Evolutionary conservation across 139 green algal genomes (phyloP), one percentile per base, ranked within the genome.

Genomic region (Chloropicon primus): DNA sequence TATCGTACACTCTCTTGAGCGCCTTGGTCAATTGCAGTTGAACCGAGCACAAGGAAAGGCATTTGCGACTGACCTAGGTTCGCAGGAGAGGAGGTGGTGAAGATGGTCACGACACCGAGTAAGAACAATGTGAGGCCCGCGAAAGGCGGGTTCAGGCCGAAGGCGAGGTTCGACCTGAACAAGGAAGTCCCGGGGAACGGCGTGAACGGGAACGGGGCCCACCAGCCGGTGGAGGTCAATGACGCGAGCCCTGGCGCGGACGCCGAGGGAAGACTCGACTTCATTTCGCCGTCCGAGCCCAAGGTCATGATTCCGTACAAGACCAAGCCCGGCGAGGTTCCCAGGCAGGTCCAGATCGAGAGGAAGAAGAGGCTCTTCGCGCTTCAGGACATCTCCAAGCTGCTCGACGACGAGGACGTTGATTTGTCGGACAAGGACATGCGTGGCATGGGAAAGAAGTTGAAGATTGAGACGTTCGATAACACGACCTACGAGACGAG

Each of bases 301-400:
- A 74, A 25, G 71, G 23, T 26, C 71, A 26, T 25, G 23, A 74
- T 74, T 5, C 71, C 71, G 23, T 25, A 25, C 71, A 74, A 82
- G 24, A 88, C 85, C 0, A 79, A 75, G 23, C 79, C 86, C 22
- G 86, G 88, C 21, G 81, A 87, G 41, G 87, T 84, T 0, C 89
- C 89, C 0, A 80, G 89, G 17, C 80, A 85, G 21, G 89, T 93
- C n/a, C 75, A 89, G 29, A 91, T 91, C 23, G 86, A 93, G 53
- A 92, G 89, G 78, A 90, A 90, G 82, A 87, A 85, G 75, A 78
- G 85, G 2, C 62, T 89, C 77, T 94, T 85, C 77, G 86, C 84
- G 1, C 72, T 78, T 24, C 86, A 92, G 84, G 78, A 89, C 54
- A 72, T 93, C 28, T 21, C 54, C 2, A 22, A 79, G n/a, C 77